Base-by-base conservation (phyloP, 352 stramenopile species). In the Phytophthora boehmeriae region DNA sequence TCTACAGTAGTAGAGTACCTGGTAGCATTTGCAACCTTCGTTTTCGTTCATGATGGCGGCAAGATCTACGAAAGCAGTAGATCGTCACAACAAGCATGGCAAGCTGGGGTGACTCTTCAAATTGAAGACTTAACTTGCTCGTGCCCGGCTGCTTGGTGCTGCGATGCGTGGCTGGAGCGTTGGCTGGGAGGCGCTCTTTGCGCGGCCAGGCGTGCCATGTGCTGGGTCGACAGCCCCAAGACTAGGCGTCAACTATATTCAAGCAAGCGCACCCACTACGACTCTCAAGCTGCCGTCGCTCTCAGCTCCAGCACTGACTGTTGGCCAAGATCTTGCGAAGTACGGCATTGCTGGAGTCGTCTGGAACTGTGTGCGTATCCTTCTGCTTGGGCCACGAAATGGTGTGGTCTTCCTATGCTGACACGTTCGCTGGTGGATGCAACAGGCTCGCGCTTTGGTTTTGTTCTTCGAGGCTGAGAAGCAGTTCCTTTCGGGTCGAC, bases 261-360 rank as follows among this genome's bases (percentile, higher is more conserved):
- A 73, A 46, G 83, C 83, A 0, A 93, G 78, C 30, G 78, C 80
- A 2, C 22, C 71, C 8, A 56, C 60, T 16, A 63, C 77, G 22
- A 63, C 54, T 2, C 34, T 81, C 14, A 10, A 73, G 34, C n/a
- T 82, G 11, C 8, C 20, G 9, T 19, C 34, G 9, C 27, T 28
- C 14, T 27, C 19, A 10, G 34, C 41, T 0, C 44, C 45, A 16
- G 34, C 47, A 36, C 19, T 85, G 41, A 52, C 45, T 14, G 52
- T 93, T 32, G 57, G 66, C 1, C 83, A 92, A 61, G 63, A 88
- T 28, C 57, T 92, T 39, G 54, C 41, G 14, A 42, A 57, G 5
- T 42, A 81, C 19, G 83, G 83, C 14, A 84, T 91, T 43, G 79
- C 79, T 1, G 81, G 83, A 30, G 83, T 90, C 58, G 75, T 93